phyloP scores from a whole-genome alignment of 2,329 filamentous ascomycete species.

The Pseudocercospora fijiensis region DNA sequence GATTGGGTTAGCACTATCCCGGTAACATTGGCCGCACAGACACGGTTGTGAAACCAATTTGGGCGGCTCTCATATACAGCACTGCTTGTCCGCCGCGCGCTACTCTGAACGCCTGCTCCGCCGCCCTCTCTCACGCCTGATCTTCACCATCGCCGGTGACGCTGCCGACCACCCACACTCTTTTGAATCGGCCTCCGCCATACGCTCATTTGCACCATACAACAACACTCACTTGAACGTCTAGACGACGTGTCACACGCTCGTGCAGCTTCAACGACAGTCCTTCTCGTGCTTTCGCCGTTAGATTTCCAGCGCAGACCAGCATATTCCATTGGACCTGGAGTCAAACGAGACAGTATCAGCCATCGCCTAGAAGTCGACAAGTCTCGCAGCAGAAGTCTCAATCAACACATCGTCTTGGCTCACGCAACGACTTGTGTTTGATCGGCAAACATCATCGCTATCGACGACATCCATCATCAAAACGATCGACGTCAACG shows the following conservation, averaged over 20 bases:
- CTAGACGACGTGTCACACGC: slow-evolving; percentile 20
- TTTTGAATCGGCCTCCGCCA: slow-evolving; percentile 5
- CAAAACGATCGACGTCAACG: background rate
- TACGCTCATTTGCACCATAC: slow-evolving; percentile 11
- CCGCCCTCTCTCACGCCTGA: slow-evolving; percentile 12
- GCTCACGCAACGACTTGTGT: slow-evolving; percentile 1
- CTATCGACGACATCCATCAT: slow-evolving; percentile 5
- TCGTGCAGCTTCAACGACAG: slow-evolving; percentile 18
- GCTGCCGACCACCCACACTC: slow-evolving; percentile 9
- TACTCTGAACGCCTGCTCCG: slow-evolving; percentile 8
- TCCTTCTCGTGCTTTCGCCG: slow-evolving; percentile 6
- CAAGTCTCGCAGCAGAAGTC: slow-evolving; percentile 17
- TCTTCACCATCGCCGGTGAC: slow-evolving; percentile 4
- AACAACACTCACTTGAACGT: slow-evolving; percentile 8
- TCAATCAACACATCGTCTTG: slow-evolving; percentile 10
- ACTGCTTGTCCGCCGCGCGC: slow-evolving; percentile 8
- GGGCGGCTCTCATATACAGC: slow-evolving; percentile 14
- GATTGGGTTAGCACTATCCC: slow-evolving; percentile 17
- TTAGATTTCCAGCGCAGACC: slow-evolving; percentile 1
- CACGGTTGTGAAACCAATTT: slow-evolving; percentile 8
- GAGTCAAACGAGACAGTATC: slow-evolving; percentile 24
- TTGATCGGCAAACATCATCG: slow-evolving; percentile 2
- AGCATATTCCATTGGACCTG: slow-evolving; percentile 10
- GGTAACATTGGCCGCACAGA: slow-evolving; percentile 1
- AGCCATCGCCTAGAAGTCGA: slow-evolving; percentile 22